phyloP scores from a whole-genome alignment of 768 basidiomycete species.

The Pulveroboletus sp. region DNA sequence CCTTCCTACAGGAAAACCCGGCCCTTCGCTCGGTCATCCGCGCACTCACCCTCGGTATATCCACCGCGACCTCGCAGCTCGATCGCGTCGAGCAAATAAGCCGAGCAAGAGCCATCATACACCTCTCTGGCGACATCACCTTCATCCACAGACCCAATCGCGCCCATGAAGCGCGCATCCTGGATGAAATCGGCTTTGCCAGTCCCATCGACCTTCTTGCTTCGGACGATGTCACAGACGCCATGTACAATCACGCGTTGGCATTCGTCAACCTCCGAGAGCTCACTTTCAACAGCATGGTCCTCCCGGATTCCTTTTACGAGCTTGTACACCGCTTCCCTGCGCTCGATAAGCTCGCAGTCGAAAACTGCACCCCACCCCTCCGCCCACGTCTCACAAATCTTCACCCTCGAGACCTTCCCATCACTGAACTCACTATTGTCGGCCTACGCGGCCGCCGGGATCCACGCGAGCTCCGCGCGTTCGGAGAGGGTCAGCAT shows the following conservation, averaged over 20 bases:
- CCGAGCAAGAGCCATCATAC: conserved; percentile 22
- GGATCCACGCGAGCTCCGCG: conserved; percentile 23
- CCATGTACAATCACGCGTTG: conserved; percentile 17
- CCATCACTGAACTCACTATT: conserved; percentile 41
- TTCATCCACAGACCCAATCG: conserved; percentile 16
- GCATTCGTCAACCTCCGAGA: conserved; percentile 34
- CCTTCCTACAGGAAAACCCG: conserved; percentile 8
- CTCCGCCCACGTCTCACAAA: conserved; percentile 13
- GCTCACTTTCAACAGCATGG: conserved; percentile 34
- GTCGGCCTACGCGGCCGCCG: conserved; percentile 31
- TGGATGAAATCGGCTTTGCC: conserved; percentile 19
- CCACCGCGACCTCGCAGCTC: conserved; percentile 12
- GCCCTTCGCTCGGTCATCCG: conserved; percentile 13
- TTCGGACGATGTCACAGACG: conserved; percentile 8
- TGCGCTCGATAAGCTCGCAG: conserved; percentile 33
- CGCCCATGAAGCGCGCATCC: conserved; percentile 22
- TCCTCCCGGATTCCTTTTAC: conserved; percentile 36
- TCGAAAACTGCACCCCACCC: conserved; percentile 38
- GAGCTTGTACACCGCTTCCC: conserved; percentile 35
- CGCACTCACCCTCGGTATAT: conserved; percentile 26
- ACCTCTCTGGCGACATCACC: conserved; percentile 13
- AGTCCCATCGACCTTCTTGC: conserved; percentile 22
- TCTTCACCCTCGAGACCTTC: conserved; percentile 33
- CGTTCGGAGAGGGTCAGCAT: conserved; percentile 33
- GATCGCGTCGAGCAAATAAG: conserved; percentile 28